Conservation (phyloP, 139 green algal species). For the Chlamydomonas sphaeroides region DNA sequence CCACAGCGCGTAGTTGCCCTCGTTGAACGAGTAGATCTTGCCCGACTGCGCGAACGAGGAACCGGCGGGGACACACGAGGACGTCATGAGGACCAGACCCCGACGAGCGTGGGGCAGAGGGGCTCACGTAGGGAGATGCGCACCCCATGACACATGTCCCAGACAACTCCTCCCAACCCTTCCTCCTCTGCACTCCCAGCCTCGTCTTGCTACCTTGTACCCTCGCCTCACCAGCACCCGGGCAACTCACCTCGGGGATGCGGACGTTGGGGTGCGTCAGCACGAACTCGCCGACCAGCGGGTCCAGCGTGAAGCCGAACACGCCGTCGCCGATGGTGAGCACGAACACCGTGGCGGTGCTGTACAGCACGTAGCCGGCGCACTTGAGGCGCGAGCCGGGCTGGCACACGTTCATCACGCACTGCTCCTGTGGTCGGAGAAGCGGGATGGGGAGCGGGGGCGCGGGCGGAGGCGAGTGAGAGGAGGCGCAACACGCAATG, state of each 20-base stretch:
- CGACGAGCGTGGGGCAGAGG: too few species aligned
- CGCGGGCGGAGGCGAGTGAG: too few species aligned
- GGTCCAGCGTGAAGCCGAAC: conserved; percentile 95
- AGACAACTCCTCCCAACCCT: too few species aligned
- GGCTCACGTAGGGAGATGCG: too few species aligned
- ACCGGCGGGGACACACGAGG: too few species aligned
- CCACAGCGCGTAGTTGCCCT: conserved; percentile 97
- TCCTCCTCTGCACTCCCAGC: too few species aligned
- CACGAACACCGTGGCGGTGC: conserved; percentile 89
- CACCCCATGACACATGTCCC: too few species aligned
- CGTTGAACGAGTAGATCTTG: conserved; percentile 99
- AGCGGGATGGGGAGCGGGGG: not conserved
- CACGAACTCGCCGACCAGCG: conserved; percentile 90
- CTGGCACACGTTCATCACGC: conserved; percentile 93
- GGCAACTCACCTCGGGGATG: conserved; percentile 67
- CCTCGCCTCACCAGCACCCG: too few species aligned
- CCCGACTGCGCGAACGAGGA: conserved; percentile 51
- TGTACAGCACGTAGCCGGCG: conserved; percentile 97
- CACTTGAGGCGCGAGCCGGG: conserved; percentile 87
- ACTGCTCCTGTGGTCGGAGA: conserved; percentile 74
- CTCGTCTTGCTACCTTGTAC: too few species aligned
- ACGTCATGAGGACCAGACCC: too few species aligned
- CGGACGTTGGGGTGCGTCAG: conserved; percentile 86
- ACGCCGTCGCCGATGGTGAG: conserved; percentile 92
- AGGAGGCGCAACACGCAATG: too few species aligned